Evolutionary conservation across 208 protist species (phyloP).

Genomic region (Crithidia sp.): DNA sequence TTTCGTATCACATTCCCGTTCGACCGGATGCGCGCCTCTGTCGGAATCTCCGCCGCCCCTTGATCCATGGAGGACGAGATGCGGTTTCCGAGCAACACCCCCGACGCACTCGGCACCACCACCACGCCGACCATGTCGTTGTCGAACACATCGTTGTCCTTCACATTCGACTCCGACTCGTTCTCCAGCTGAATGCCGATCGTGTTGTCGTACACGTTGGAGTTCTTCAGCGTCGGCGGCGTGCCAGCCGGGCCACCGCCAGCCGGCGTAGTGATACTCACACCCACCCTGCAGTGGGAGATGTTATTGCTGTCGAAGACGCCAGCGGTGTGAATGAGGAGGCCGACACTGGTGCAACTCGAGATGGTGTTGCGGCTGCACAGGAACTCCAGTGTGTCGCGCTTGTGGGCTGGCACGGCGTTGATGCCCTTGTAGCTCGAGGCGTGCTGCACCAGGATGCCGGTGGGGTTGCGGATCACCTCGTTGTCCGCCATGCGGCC

Average conservation of each 20-base stretch:
- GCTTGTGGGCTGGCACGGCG: constrained; percentile 49
- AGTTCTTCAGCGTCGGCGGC: constrained; percentile 41
- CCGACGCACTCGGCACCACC: constrained; percentile 41
- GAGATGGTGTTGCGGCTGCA: constrained; percentile 63
- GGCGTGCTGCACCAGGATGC: constrained; percentile 60
- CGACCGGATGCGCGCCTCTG: constrained; percentile 54
- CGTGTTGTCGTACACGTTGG: constrained; percentile 72
- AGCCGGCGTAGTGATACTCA: constrained; percentile 48
- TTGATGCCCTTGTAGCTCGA: constrained; percentile 67
- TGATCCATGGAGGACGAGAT: constrained; percentile 69
- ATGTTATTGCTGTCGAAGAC: constrained; percentile 71
- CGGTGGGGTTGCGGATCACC: constrained; percentile 48
- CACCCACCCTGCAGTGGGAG: constrained; percentile 62
- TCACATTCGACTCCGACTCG: constrained; percentile 39
- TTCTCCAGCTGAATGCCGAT: constrained; percentile 61
- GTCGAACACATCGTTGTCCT: constrained; percentile 88
- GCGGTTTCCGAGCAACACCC: constrained; percentile 69
- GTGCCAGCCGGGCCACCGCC: constrained; percentile 13
- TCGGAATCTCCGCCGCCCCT: constrained; percentile 64
- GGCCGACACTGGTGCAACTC: constrained; percentile 59
- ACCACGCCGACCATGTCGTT: constrained; percentile 65
- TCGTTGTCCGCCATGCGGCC: constrained; percentile 76
- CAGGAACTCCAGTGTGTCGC: constrained; percentile 40
- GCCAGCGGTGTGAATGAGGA: constrained; percentile 56
- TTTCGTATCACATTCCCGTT: constrained; percentile 78